These are phyloP conservation scores for Trichophyton equinum DNA, from an alignment of 2,329 filamentous ascomycete species.

Conservation along the genomic window DNA sequence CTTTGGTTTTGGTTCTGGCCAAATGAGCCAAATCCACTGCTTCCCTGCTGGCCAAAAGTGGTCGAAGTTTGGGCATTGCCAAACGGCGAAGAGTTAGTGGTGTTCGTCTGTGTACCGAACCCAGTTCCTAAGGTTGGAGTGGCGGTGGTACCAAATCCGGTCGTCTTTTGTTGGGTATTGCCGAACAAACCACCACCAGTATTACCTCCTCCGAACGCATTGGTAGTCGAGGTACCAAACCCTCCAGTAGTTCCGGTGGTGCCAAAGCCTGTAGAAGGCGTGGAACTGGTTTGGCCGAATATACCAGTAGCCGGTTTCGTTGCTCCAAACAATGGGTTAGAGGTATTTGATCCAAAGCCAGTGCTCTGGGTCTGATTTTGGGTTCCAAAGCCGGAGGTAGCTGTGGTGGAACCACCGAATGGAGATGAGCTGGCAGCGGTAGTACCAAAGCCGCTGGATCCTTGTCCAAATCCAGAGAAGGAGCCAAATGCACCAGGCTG, in stretches of 20 bases:
- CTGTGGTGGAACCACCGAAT: constrained; percentile 28
- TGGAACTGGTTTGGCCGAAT: constrained; percentile 23
- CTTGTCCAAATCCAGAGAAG: constrained; percentile 34
- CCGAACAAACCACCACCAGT: constrained; percentile 34
- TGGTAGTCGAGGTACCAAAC: constrained; percentile 22
- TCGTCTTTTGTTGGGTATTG: constrained; percentile 25
- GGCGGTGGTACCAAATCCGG: constrained; percentile 23
- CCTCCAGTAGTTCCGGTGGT: constrained; percentile 21
- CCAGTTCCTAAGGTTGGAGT: constrained; percentile 22
- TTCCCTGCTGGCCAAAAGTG: constrained; percentile 34
- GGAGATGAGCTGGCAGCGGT: constrained; percentile 28
- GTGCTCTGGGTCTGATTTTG: constrained; percentile 23
- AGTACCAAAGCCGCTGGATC: constrained; percentile 29
- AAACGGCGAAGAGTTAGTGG: constrained; percentile 28
- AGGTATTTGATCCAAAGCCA: constrained; percentile 25
- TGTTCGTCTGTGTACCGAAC: constrained; percentile 27
- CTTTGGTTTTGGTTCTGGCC: constrained; percentile 31
- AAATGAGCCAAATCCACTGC: constrained; percentile 34
- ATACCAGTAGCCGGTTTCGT: constrained; percentile 32
- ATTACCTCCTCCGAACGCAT: constrained; percentile 21
- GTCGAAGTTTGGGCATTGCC: constrained; percentile 28
- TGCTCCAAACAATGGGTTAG: constrained; percentile 33
- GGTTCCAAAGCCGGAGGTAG: constrained; percentile 32
- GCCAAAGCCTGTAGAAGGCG: constrained; percentile 30
- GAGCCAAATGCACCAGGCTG: constrained; percentile 73